Evolutionary conservation across 148 eudicot genomes (phyloP), one percentile per base, ranked within the genome.

Genomic region (Rhododendron molle): DNA sequence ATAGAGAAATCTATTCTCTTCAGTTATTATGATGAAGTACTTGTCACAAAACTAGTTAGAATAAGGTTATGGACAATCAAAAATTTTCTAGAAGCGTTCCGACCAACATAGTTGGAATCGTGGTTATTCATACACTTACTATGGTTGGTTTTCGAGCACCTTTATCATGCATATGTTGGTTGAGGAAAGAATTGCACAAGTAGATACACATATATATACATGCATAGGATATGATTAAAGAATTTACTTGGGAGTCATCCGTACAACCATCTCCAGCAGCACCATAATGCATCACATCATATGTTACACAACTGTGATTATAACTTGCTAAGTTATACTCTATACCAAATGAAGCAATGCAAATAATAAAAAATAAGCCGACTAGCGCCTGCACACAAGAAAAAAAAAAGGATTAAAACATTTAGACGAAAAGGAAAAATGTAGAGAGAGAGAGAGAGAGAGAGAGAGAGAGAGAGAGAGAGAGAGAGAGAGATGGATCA

Each of bases 231-330:
- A 34, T 34, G 36, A 34, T 20, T 8, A 32, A 3, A 20, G 50
- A 40, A 74, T 16, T 38, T 72, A 72, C 80, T 40, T 21, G 11
- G 49, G 80, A 38, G 13, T 76, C 80, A 76, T 76, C 80, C 12
- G 0, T 40, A 76, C 7, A 28, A 7, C 50, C 80, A 76, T 76
- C 80, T 76, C 80, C 80, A 76, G 50, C 28, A 11, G 80, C 80
- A 40, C 80, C 80, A 40, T 76, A 76, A 18, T 76, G 26, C 49
- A 40, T 76, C 47, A 76, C 80, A 34, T 76, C 80, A 76, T 14
- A 76, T 74, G 78, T 73, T 56, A 56, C 65, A n/a, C 13, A 2
- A 65, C 30, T 65, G 3, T 7, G 13, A 76, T 40, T 76, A 71
- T 32, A 3, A 71, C 7, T 4, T 38, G 79, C 49, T 18, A 40